Base-by-base conservation (phyloP, 106 monocot species). In the Chionographis japonica region DNA sequence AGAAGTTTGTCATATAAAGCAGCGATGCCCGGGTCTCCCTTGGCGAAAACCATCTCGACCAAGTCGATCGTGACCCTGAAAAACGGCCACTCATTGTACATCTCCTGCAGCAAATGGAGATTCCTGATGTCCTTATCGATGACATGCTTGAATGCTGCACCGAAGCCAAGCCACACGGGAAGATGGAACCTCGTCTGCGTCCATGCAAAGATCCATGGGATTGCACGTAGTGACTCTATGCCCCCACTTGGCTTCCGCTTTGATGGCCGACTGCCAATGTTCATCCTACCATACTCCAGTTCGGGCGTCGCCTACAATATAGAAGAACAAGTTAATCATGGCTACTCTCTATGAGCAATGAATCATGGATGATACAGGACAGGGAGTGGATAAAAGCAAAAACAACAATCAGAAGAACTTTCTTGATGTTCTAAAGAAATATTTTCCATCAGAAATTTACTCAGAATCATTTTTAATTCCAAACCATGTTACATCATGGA, bases 131-230 rank as follows among this genome's bases (percentile, higher is more conserved):
- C 85, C 63, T 92, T 87, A 37, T 83, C 65, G 49, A 98, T 56
- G 7, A 81, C 85, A 67, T 86, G 68, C 74, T 89, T 86, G 65
- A 97, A 97, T 55, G 97, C 97, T 40, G 89, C 78, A 56, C 97
- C 85, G 62, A 98, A 92, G 3, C 97, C 97, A 74, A 98, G 97
- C 97, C 97, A 98, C 38, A 98, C 92, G 19, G 97, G 97, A 20
- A 97, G 89, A 75, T 97, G 92, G 71, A 97, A 97, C 61, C 97
- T 84, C 60, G 89, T 97, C 68, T 97, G 97, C 10, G 97, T 98
- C 97, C 97, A 98, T 19, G 97, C 97, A 68, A 98, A 98, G 8
- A 98, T 98, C 97, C 97, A 97, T 27, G 97, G 97, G 12, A 97
- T 97, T 62, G 97, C 97, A 78, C 97, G 89, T 15, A 97, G 82